phyloP scores from a whole-genome alignment of 2,329 filamentous ascomycete genomes.

The Graphiopsis chlorocephala region DNA sequence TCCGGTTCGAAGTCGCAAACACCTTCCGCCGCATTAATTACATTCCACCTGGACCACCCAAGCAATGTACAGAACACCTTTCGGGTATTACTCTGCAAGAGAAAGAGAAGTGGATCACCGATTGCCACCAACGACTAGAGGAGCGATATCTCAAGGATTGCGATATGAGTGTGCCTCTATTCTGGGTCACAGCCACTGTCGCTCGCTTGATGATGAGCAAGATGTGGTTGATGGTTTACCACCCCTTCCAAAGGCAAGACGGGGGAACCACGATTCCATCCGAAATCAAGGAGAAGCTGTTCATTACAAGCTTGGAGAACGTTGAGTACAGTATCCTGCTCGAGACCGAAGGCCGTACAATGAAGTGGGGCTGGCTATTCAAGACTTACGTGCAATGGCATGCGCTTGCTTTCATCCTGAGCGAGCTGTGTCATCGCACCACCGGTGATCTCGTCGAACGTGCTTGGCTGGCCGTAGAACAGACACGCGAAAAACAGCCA shows the following conservation, averaged over 20 bases:
- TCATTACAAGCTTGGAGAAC: conserved; percentile 70
- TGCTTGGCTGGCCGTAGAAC: conserved; percentile 58
- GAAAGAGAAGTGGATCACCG: conserved; percentile 51
- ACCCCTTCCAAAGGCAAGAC: conserved; percentile 65
- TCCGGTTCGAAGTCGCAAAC: conserved; percentile 53
- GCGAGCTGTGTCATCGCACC: conserved; percentile 58
- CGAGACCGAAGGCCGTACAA: conserved; percentile 60
- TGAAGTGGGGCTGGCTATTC: conserved; percentile 66
- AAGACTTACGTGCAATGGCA: conserved; percentile 65
- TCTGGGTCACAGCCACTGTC: conserved; percentile 67
- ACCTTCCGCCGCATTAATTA: conserved; percentile 47
- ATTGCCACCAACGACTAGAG: conserved; percentile 48
- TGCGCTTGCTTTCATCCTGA: conserved; percentile 59
- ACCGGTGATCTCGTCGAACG: conserved; percentile 57
- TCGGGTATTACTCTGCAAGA: conserved; percentile 44
- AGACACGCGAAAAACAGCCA: conserved; percentile 39
- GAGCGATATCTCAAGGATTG: conserved; percentile 50
- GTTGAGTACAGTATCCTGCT: conserved; percentile 68
- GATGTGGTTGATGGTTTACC: conserved; percentile 73
- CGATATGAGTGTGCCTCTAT: conserved; percentile 58
- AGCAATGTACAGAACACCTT: conserved; percentile 43
- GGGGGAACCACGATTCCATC: conserved; percentile 56
- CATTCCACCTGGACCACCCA: conserved; percentile 42
- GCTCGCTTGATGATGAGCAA: conserved; percentile 72
- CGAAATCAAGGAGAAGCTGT: conserved; percentile 66